Conservation (phyloP, 2,329 filamentous ascomycete genomes). For the Beauveria asiatica region DNA sequence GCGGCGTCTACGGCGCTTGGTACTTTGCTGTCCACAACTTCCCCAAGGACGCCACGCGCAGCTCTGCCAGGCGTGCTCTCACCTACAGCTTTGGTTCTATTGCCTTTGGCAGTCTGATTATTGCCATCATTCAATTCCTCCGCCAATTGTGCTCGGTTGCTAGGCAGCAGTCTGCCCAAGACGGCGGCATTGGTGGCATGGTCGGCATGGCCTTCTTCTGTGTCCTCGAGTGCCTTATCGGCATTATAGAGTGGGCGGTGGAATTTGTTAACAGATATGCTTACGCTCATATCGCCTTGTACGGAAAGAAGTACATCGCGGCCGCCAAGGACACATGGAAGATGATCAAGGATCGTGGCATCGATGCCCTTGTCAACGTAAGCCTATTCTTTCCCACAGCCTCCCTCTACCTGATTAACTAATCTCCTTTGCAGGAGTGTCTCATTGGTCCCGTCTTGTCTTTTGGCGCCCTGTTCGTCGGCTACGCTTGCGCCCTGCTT, state of each 20-base stretch:
- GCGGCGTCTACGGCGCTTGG: constrained; percentile 87
- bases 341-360: constrained; percentile 86
- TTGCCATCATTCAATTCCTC: constrained; percentile 79
- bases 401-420: constrained; percentile 9
- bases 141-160: constrained; percentile 77
- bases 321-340: constrained; percentile 85
- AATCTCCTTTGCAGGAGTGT: constrained; percentile 47
- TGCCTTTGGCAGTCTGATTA: constrained; percentile 72
- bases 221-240: constrained; percentile 66
- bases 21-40: constrained; percentile 70
- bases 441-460: constrained; percentile 66
- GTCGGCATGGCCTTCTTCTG: constrained; percentile 61
- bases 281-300: constrained; percentile 86
- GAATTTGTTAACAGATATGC: constrained; percentile 88
- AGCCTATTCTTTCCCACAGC: constrained; percentile 11
- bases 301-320: constrained; percentile 78
- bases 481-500: constrained; percentile 70
- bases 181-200: constrained; percentile 66
- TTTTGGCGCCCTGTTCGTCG: constrained; percentile 76
- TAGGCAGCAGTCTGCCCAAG: constrained; percentile 50
- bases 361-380: constrained; percentile 77
- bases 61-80: constrained; percentile 70
- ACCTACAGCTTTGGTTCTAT: constrained; percentile 94
- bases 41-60: constrained; percentile 70
- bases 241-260: constrained; percentile 74